Evolutionary conservation across 495 filamentous ascomycete genomes (phyloP), one percentile per base, ranked within the genome.

Genomic region (Penicillium ucsense): DNA sequence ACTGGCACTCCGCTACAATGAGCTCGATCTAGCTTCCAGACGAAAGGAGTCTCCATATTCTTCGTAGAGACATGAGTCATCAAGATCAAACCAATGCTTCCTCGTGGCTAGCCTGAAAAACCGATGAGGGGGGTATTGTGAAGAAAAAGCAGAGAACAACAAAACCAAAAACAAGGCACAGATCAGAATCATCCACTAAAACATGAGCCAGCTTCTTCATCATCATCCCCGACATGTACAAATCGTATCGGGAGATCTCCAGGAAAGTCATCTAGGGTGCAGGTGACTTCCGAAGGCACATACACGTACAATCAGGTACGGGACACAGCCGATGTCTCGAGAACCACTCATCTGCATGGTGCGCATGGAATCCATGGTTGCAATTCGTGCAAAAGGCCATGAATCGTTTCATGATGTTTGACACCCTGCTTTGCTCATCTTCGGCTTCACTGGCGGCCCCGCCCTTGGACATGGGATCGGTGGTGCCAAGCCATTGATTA

Each of bases 331-430:
- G 75, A 63, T 94, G 85, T 45, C 77, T 74, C 32, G 66, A 71
- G 63, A 97, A 98, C 92, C 92, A 98, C 53, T 84, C 80, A 49
- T 80, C 71, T 8, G 89, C 88, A 65, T 97, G 92, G 55, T 90
- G 82, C 9, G 85, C 81, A 64, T 98, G 92, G 58, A 86, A 82
- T 8, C 87, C 88, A 70, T 98, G 92, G 56, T 86, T 85, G 61
- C 92, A 98, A 48, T 77, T 77, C 35, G 89, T 79, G 55, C 92
- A 98, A 58, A 95, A 94, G 0, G 81, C 84, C 40, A 90, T 76
- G 45, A 80, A 75, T 31, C 70, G 62, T 36, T 64, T 61, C 69
- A 77, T 69, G 7, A 71, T 31, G 36, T 66, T 61, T 1, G 51
- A 59, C 3, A 55, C 53, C 33, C 59, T 63, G 28, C 57, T 60